A percentile compares a stretch with the other conserved stretches of the same genome.
Conservation (phyloP, 1,284 basidiomycete genomes). For the Trametes sp. region DNA sequence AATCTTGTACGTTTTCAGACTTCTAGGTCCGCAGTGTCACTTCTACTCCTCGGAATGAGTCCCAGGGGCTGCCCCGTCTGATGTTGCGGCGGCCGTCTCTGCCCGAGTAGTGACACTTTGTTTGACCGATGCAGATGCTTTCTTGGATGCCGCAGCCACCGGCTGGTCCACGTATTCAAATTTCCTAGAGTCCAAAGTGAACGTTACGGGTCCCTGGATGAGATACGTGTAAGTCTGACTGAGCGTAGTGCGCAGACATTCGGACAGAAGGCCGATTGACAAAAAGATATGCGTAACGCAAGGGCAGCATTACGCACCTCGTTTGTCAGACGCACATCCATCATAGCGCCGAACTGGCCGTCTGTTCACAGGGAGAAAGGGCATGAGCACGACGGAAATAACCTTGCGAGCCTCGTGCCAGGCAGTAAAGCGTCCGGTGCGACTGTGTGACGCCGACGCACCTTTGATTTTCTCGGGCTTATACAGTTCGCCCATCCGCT, state of each 20-base stretch:
- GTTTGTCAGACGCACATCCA: slow-evolving; percentile 86
- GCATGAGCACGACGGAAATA: slow-evolving; percentile 25
- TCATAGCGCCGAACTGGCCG: slow-evolving; percentile 94
- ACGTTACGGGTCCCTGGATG: slow-evolving; percentile 80
- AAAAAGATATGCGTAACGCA: slow-evolving; percentile 7
- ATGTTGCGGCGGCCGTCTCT: not conserved
- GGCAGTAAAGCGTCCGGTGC: slow-evolving; percentile 23
- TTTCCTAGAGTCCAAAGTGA: slow-evolving; percentile 82
- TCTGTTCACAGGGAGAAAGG: slow-evolving; percentile 54
- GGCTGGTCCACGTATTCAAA: slow-evolving; percentile 56
- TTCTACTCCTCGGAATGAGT: not conserved
- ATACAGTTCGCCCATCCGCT: slow-evolving; percentile 70
- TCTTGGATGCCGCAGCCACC: slow-evolving; percentile 25
- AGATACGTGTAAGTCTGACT: slow-evolving; percentile 10
- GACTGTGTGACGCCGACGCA: slow-evolving; percentile 40
- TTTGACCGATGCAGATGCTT: slow-evolving; percentile 20
- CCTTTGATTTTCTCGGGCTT: slow-evolving; percentile 81
- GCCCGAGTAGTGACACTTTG: not conserved
- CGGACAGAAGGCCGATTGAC: slow-evolving; percentile 24
- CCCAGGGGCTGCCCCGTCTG: not conserved
- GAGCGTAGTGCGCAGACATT: slow-evolving; percentile 11
- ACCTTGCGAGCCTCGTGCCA: slow-evolving; percentile 20
- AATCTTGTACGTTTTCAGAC: not conserved
- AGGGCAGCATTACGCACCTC: slow-evolving; percentile 60
- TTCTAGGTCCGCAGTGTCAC: not conserved